Base-by-base conservation (phyloP, 2,329 filamentous ascomycete genomes). In the Escovopsis sp. region DNA sequence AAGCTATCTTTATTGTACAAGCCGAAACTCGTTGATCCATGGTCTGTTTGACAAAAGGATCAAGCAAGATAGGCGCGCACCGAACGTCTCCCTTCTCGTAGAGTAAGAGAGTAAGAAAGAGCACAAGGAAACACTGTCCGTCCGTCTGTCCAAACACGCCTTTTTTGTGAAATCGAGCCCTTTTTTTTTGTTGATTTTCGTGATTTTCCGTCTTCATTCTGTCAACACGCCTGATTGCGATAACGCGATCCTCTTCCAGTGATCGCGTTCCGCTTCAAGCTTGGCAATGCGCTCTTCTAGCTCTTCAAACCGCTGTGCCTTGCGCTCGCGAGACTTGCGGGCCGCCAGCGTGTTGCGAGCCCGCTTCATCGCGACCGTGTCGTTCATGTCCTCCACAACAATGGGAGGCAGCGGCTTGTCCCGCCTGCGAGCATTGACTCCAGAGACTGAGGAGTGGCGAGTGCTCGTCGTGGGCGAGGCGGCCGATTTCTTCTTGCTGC, bases 261-360 rank as follows among this genome's bases (percentile, higher is more conserved):
- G 71, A 59, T 78, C 76, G 52, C 74, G 70, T 57, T 80, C 76
- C 34, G 71, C 68, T 59, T 79, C 71, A 25, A 89, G 65, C 57
- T 82, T 77, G 14, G 67, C 70, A 53, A 94, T 87, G 53, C 75
- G 70, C 33, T 72, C 72, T 66, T 93, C 83, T 37, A 94, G 70
- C 44, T 79, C 75, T 43, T 84, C 79, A 46, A 89, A 70, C 51
- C 80, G 75, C 57, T 81, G 72, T 43, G 84, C 78, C 68, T 94
- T 94, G 50, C 86, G 81, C 55, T 86, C 81, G 40, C 89, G 81
- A 45, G 87, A 94, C 66, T 94, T 94, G 50, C 89, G 86, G 53
- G 89, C 89, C 14, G 89, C 89, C 59, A 93, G 74, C 8, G 87
- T 94, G 61, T 95, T 96, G 51, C 87, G 82, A 39, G 87, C 88